A percentile compares a stretch with the other conserved stretches of the same genome.
Conservation (phyloP, 371 early-diverging fungal species). For the Phascolomyces articulosus region DNA sequence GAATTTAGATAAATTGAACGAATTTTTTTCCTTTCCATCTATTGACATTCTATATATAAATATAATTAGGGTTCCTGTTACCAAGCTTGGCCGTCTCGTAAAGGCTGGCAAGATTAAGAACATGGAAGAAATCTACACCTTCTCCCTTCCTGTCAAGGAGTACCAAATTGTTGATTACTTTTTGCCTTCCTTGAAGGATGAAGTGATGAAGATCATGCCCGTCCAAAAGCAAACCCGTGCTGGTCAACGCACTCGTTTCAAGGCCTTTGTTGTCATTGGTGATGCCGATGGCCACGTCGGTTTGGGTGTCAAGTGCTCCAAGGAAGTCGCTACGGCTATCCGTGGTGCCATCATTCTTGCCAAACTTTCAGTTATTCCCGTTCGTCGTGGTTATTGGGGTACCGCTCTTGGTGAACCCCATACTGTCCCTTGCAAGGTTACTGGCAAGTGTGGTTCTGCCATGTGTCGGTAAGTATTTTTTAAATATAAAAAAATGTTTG, state of each 20-base stretch:
- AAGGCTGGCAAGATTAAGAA: conserved; percentile 87
- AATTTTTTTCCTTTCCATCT: too few species aligned
- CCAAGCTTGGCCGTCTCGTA: conserved; percentile 95
- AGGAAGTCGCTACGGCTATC: conserved; percentile 98
- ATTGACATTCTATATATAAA: neutral
- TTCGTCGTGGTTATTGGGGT: conserved; percentile 99
- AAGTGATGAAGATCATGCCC: conserved; percentile 98
- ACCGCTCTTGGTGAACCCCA: conserved; percentile 83
- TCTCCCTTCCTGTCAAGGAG: conserved; percentile 98
- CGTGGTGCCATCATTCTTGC: conserved; percentile 97
- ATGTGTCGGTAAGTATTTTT: conserved; percentile 60
- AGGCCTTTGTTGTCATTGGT: conserved; percentile 98
- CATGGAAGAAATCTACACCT: conserved; percentile 91
- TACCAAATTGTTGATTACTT: conserved; percentile 98
- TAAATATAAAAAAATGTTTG: neutral
- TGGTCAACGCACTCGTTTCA: conserved; percentile 99
- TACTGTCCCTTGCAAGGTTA: conserved; percentile 32
- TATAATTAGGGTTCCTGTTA: conserved; percentile 77
- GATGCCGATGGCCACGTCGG: conserved; percentile 97
- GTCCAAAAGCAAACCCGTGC: conserved; percentile 99
- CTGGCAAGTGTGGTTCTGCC: conserved; percentile 72
- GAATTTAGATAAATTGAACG: too few species aligned
- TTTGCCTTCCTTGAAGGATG: conserved; percentile 95
- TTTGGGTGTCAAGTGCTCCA: conserved; percentile 98
- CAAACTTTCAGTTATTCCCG: conserved; percentile 96